phyloP scores from a whole-genome alignment of 805 yeast species.

The Tetrapisispora arboricola region DNA sequence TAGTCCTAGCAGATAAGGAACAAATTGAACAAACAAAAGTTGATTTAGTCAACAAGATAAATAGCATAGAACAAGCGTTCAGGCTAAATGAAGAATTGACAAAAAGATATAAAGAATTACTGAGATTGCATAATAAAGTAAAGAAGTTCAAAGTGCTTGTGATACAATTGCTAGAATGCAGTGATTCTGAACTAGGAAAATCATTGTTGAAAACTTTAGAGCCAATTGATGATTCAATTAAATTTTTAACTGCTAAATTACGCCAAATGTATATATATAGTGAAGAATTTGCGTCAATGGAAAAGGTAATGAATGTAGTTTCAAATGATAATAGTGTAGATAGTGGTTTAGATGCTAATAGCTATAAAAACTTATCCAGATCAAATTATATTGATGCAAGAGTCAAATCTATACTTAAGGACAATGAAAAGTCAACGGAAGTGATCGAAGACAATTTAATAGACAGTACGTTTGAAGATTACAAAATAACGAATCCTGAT shows the following conservation, averaged over 20 bases:
- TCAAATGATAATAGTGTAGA: background rate
- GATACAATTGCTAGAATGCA: constrained; percentile 6
- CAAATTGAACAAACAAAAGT: constrained; percentile 6
- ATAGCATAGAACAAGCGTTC: constrained; percentile 15
- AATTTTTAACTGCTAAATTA: constrained; percentile 17
- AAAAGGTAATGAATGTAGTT: constrained; percentile 8
- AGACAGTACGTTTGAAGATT: background rate
- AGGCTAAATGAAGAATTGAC: constrained; percentile 10
- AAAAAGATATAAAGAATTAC: constrained; percentile 12
- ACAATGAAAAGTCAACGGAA: background rate
- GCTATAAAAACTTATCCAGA: background rate
- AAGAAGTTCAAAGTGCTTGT: constrained; percentile 13
- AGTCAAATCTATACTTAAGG: background rate
- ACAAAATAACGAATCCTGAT: constrained; percentile 1
- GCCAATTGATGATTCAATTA: constrained; percentile 24
- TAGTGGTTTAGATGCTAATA: background rate
- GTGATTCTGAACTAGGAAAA: constrained; percentile 4
- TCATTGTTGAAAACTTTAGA: constrained; percentile 14
- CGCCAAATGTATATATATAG: constrained; percentile 19
- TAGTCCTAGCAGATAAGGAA: constrained; percentile 23
- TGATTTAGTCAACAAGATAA: constrained; percentile 14
- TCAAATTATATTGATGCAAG: constrained; percentile 7
- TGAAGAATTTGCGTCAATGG: constrained; percentile 20
- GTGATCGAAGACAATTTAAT: background rate
- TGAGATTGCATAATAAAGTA: constrained; percentile 16